Conservation (phyloP, 352 stramenopile species). For the Phytophthora syringae region DNA sequence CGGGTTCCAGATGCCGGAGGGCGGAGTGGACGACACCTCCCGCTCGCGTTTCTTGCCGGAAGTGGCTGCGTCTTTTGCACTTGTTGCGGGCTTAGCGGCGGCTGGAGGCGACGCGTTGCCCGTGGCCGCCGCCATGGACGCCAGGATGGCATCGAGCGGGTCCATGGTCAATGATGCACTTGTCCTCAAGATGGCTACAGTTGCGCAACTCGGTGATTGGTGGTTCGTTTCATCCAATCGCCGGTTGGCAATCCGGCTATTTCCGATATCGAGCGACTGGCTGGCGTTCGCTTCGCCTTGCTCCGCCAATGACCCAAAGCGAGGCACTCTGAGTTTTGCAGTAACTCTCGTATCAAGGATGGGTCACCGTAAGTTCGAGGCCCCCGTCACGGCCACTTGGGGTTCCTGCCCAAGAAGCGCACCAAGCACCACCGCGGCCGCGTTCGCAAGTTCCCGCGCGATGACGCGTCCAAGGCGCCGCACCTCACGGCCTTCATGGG, state of each 20-base stretch:
- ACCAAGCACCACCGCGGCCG: constrained; percentile 99
- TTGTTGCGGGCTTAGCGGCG: neutral
- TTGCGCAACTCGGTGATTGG: constrained; percentile 3
- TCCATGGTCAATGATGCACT: neutral
- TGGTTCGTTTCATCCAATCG: neutral
- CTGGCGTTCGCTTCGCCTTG: constrained; percentile 20
- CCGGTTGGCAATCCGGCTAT: constrained; percentile 7
- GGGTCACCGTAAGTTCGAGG: constrained; percentile 99
- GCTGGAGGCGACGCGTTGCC: constrained; percentile 50
- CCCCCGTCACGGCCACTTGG: constrained; percentile 97
- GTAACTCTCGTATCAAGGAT: constrained; percentile 86
- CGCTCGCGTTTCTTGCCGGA: constrained; percentile 41
- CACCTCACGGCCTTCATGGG: constrained; percentile 99
- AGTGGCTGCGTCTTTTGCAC: constrained; percentile 2
- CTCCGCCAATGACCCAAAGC: neutral
- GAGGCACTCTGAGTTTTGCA: constrained; percentile 85
- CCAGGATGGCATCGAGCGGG: constrained; percentile 78
- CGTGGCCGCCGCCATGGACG: constrained; percentile 80
- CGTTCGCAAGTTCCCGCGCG: constrained; percentile 99
- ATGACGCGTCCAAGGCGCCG: constrained; percentile 95
- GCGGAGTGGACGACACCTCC: constrained; percentile 18
- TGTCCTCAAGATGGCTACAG: too few relatives aligned
- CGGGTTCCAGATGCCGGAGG: constrained; percentile 59
- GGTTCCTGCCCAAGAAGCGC: constrained; percentile 99
- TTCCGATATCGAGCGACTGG: constrained; percentile 37